Evolutionary conservation across 2,329 filamentous ascomycete species (phyloP).

Genomic region (Elsinoe ampelina): DNA sequence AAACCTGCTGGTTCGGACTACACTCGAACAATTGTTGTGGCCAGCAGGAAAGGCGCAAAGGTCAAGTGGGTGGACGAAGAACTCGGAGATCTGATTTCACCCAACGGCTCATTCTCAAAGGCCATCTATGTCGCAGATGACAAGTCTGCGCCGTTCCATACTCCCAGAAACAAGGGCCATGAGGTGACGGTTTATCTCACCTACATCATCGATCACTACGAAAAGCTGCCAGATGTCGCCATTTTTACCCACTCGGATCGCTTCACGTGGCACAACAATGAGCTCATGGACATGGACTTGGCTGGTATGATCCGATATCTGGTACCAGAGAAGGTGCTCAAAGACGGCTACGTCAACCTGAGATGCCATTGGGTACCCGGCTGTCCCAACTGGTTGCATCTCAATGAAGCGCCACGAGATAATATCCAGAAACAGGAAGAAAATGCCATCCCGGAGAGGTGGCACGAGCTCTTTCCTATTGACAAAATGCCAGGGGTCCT

Average conservation of each 20-base stretch:
- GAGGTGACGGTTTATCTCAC: conserved; percentile 55
- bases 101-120: conserved; percentile 28
- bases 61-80: conserved; percentile 46
- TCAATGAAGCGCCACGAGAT: conserved; percentile 30
- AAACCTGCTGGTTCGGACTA: conserved; percentile 42
- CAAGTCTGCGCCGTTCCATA: conserved; percentile 36
- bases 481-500: conserved; percentile 42
- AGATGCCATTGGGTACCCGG: conserved; percentile 47
- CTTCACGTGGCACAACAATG: conserved; percentile 50
- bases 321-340: conserved; percentile 37
- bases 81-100: conserved; percentile 35
- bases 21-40: conserved; percentile 46
- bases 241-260: conserved; percentile 56
- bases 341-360: conserved; percentile 47
- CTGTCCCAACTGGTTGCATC: conserved; percentile 47
- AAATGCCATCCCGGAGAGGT: conserved; percentile 34
- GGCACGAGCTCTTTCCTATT: conserved; percentile 40
- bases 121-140: conserved; percentile 47
- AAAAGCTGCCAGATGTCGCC: conserved; percentile 47
- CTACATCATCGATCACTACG: conserved; percentile 54
- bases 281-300: conserved; percentile 37
- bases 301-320: conserved; percentile 38
- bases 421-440: conserved; percentile 35
- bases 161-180: conserved; percentile 46
- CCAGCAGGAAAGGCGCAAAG: conserved; percentile 44